phyloP scores from a whole-genome alignment of 2,329 filamentous ascomycete species.

The Metarhizium brunneum region DNA sequence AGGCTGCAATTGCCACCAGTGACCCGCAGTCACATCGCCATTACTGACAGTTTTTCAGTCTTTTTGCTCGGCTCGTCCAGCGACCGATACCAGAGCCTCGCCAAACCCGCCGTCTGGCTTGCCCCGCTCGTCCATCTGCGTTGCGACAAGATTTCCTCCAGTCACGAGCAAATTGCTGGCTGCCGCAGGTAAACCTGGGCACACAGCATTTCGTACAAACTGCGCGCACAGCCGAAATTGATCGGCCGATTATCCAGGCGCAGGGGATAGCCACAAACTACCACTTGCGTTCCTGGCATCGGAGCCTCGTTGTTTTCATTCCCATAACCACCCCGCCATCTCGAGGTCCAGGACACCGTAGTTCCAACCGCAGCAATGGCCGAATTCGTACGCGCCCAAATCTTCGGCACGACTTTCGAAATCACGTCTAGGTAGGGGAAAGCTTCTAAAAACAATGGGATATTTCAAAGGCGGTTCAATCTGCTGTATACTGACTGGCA shows the following conservation, averaged over 20 bases:
- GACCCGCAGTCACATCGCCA: not conserved
- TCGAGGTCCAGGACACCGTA: not conserved
- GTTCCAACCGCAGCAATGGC: conserved; percentile 59
- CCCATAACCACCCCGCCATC: not conserved
- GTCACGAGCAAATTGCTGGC: not conserved
- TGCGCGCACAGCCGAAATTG: not conserved
- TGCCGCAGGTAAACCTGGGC: not conserved
- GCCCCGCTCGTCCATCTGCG: not conserved
- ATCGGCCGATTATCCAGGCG: not conserved
- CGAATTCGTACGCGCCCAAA: conserved; percentile 98
- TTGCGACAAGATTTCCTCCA: not conserved
- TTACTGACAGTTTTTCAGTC: not conserved
- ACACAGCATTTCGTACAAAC: not conserved
- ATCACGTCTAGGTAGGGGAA: conserved; percentile 85
- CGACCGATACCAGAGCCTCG: not conserved
- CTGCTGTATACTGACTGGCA: not conserved
- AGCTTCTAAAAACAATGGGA: not conserved
- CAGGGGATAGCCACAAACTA: too few species aligned
- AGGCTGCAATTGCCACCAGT: not conserved
- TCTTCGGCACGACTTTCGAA: conserved; percentile 99
- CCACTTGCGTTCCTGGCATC: not conserved
- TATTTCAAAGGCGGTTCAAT: not conserved
- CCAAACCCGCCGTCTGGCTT: not conserved
- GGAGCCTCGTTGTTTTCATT: not conserved
- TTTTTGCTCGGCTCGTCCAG: not conserved